Conservation (phyloP, 2,329 filamentous ascomycete species). For the Fusarium chuoi region DNA sequence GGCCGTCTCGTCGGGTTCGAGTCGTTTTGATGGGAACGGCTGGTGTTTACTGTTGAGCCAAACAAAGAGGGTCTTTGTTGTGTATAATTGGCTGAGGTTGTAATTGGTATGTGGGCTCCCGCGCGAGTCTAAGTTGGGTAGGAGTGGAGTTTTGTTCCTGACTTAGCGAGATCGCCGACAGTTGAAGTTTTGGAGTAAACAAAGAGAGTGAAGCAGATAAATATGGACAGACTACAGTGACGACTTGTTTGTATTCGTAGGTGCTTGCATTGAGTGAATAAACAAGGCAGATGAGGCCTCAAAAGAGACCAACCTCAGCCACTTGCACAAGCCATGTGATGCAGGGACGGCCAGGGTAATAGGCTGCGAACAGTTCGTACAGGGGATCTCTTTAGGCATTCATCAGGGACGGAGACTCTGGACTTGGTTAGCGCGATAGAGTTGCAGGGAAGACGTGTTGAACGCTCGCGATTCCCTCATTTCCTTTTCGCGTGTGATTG, state of each 20-base stretch:
- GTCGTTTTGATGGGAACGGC: constrained; percentile 31
- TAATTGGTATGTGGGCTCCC: constrained; percentile 34
- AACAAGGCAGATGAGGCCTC: constrained; percentile 22
- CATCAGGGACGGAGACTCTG: constrained; percentile 6
- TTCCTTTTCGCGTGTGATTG: constrained; percentile 31
- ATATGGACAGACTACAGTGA: not conserved
- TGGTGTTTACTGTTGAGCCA: constrained; percentile 28
- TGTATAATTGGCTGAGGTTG: constrained; percentile 12
- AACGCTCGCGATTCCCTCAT: constrained; percentile 18
- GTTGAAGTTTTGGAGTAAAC: constrained; percentile 10
- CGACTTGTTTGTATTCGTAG: not conserved
- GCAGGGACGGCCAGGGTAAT: not conserved
- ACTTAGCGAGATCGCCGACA: constrained; percentile 22
- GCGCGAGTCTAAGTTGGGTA: constrained; percentile 18
- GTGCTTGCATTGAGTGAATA: not conserved
- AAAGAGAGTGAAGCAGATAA: constrained; percentile 3
- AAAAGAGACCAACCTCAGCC: constrained; percentile 18
- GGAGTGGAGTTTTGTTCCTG: constrained; percentile 37
- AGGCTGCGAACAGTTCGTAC: constrained; percentile 14
- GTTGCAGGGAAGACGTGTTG: constrained; percentile 38
- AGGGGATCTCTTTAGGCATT: constrained; percentile 23
- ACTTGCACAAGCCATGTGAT: constrained; percentile 32
- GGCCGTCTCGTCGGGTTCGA: constrained; percentile 15
- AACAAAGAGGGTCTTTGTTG: constrained; percentile 34
- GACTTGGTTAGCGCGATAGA: constrained; percentile 12